phyloP scores from a whole-genome alignment of 2,329 filamentous ascomycete genomes.

The Setomelanomma holmii region DNA sequence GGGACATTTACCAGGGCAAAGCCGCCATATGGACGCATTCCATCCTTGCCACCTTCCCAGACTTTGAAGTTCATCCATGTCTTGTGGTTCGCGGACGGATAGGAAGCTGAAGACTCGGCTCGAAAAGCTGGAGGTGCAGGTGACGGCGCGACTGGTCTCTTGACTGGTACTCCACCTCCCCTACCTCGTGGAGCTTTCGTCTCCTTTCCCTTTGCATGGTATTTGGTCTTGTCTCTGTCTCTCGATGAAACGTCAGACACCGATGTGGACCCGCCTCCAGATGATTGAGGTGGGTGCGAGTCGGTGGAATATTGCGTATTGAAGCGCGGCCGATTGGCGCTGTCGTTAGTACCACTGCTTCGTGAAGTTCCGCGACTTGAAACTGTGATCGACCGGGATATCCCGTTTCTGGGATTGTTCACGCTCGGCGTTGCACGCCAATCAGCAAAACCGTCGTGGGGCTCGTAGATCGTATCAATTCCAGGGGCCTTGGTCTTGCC shows the following conservation, averaged over 20 bases:
- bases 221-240: constrained; percentile 43
- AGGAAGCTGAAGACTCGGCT: constrained; percentile 32
- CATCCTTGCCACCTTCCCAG: constrained; percentile 42
- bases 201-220: constrained; percentile 46
- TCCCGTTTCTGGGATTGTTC: constrained; percentile 24
- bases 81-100: constrained; percentile 30
- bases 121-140: constrained; percentile 25
- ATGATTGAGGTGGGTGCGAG: constrained; percentile 31
- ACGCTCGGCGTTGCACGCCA: constrained; percentile 34
- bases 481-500: constrained; percentile 36
- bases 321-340: constrained; percentile 22
- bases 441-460: constrained; percentile 37
- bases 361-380: constrained; percentile 40
- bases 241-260: constrained; percentile 38
- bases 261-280: constrained; percentile 29
- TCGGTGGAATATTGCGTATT: constrained; percentile 32
- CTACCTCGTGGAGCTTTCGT: constrained; percentile 48
- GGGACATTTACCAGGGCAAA: constrained; percentile 42
- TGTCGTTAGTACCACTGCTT: constrained; percentile 37
- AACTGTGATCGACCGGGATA: constrained; percentile 35
- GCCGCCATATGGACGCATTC: constrained; percentile 43
- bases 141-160: constrained; percentile 26
- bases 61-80: constrained; percentile 47
- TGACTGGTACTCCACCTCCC: constrained; percentile 49
- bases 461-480: constrained; percentile 28